Evolutionary conservation across 805 yeast species (phyloP).

Genomic region (Candida sanyiensis): DNA sequence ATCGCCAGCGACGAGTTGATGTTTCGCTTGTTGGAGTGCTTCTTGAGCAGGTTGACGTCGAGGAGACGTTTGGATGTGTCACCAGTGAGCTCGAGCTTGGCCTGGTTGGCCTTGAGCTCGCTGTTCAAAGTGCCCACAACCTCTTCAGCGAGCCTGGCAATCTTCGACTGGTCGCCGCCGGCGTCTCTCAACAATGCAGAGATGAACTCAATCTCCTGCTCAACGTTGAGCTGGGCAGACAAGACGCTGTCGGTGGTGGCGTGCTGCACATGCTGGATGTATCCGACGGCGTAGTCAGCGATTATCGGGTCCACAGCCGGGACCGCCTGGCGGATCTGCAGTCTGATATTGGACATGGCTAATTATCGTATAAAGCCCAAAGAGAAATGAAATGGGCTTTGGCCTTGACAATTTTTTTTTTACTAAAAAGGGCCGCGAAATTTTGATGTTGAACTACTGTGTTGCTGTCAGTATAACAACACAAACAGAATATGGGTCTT

Average conservation of each 20-base stretch:
- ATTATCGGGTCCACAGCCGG: conserved; percentile 84
- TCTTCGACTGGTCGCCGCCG: conserved; percentile 64
- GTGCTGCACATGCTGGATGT: conserved; percentile 72
- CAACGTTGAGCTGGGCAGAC: conserved; percentile 63
- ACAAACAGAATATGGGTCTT: no score
- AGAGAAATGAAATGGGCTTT: not conserved
- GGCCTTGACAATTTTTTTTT: not conserved
- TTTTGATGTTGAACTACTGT: not conserved
- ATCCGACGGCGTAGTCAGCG: conserved; percentile 85
- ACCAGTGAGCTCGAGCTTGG: conserved; percentile 72
- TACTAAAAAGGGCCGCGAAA: not conserved
- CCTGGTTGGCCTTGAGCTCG: conserved; percentile 59
- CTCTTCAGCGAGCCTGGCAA: conserved; percentile 41
- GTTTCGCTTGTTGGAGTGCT: conserved; percentile 58
- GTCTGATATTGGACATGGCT: conserved; percentile 34
- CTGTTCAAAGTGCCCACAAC: conserved; percentile 44
- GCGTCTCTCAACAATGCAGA: conserved; percentile 66
- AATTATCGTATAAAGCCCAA: no score
- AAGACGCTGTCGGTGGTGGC: conserved; percentile 79
- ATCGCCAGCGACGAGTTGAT: conserved; percentile 70
- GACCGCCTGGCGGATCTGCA: conserved; percentile 78
- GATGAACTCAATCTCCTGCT: conserved; percentile 63
- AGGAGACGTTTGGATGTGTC: conserved; percentile 84
- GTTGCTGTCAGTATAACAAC: no score
- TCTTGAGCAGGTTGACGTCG: conserved; percentile 67